Evolutionary conservation across 2,329 filamentous ascomycete genomes (phyloP), one percentile per base, ranked within the genome.

Genomic region (Xylaria sp.): DNA sequence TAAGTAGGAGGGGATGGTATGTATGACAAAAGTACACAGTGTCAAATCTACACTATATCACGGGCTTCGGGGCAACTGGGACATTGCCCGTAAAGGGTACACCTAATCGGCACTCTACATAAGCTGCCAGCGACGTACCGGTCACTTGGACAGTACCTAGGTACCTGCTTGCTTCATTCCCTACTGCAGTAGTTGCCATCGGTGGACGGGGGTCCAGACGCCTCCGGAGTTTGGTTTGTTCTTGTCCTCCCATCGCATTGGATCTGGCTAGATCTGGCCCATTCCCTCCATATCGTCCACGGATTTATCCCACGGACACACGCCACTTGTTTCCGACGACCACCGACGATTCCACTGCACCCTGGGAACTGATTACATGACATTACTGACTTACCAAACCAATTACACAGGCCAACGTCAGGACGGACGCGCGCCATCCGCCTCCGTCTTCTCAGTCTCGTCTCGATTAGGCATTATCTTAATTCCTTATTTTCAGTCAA

Each of bases 401-500:
- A 58, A 58, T 65, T 68, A 55, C 64, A 56, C 66, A 58, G 62
- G 51, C 59, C 48, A 54, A 39, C 33, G 23, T 49, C 57, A 41
- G 54, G 36, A 23, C 66, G 51, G 43, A 48, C 59, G 23, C 54
- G 15, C 39, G n/a, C 55, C 51, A 43, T 58, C 59, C 64, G 25
- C 39, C 39, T 58, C 64, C 52, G 39, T 46, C 23, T 4, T 4
- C 15, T 48, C 66, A 39, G 61, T 13, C 62, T 70, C 67, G 72
- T 70, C 72, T 75, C 72, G 66, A 75, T 72, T 71, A 69, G 73
- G 73, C 48, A 75, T 75, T 62, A 20, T 71, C 71, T 72, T 76
- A 75, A 72, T 66, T 73, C 69, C 71, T 73, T 67, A 41, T 60
- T 18, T 33, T 49, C 46, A 28, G 10, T 46, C 52, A 58, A 46